Evolutionary conservation across 495 filamentous ascomycete species (phyloP).

Genomic region (Lasiosphaeria miniovina): DNA sequence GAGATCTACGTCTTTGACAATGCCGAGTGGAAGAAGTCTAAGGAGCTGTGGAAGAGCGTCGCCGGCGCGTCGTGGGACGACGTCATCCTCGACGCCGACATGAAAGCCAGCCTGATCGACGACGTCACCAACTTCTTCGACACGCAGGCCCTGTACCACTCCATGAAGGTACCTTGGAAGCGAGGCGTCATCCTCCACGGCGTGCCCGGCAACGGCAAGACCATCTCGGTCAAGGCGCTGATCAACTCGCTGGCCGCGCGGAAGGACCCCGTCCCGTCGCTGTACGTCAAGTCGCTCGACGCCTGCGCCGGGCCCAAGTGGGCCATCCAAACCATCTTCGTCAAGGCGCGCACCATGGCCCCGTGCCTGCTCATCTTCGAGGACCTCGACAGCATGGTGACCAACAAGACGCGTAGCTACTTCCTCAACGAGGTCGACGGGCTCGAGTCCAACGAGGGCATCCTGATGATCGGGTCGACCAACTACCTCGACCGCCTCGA

Average conservation of each 20-base stretch:
- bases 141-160: slow-evolving; percentile 43
- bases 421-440: slow-evolving; percentile 48
- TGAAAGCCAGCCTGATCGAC: slow-evolving; percentile 49
- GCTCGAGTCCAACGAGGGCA: slow-evolving; percentile 56
- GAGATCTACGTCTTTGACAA: slow-evolving; percentile 59
- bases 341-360: slow-evolving; percentile 40
- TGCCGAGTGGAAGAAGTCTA: slow-evolving; percentile 52
- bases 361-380: slow-evolving; percentile 52
- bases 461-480: slow-evolving; percentile 56
- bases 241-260: slow-evolving; percentile 43
- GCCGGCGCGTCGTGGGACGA: slow-evolving; percentile 55
- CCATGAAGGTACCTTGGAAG: slow-evolving; percentile 59
- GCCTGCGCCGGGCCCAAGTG: slow-evolving; percentile 32
- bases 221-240: slow-evolving; percentile 56
- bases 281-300: slow-evolving; percentile 55
- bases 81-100: slow-evolving; percentile 53
- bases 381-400: slow-evolving; percentile 60
- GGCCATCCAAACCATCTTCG: slow-evolving; percentile 43
- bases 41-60: slow-evolving; percentile 51
- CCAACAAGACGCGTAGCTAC: slow-evolving; percentile 46
- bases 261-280: slow-evolving; percentile 40
- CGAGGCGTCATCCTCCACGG: slow-evolving; percentile 49
- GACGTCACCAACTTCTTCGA: slow-evolving; percentile 59
- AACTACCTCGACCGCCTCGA: slow-evolving; percentile 53
- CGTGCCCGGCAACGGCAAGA: slow-evolving; percentile 56